These are phyloP conservation scores for Tolypocladium ovalisporum DNA, from an alignment of 2,329 filamentous ascomycete species.

Conservation along the genomic window DNA sequence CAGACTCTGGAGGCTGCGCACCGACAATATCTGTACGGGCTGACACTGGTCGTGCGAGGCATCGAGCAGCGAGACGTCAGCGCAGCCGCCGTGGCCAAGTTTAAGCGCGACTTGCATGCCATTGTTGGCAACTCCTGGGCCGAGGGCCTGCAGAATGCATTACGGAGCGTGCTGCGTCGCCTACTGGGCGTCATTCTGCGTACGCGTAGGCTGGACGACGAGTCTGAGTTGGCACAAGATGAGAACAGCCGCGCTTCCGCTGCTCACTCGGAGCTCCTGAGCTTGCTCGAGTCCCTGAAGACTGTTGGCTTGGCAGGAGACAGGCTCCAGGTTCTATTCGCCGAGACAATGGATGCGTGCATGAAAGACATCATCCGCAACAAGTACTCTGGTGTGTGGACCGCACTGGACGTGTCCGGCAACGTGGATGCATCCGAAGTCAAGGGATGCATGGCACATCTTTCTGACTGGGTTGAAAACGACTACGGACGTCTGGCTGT, in stretches of 20 bases:
- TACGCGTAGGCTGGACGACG: neutral
- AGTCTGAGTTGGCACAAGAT: constrained; percentile 9
- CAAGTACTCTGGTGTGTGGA: constrained; percentile 55
- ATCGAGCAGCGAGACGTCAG: constrained; percentile 26
- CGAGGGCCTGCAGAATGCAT: constrained; percentile 37
- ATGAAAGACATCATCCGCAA: constrained; percentile 52
- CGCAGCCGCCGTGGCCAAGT: constrained; percentile 32
- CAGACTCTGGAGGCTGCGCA: constrained; percentile 49
- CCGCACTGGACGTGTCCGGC: constrained; percentile 11
- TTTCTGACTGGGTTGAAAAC: constrained; percentile 59
- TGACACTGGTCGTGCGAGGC: constrained; percentile 39
- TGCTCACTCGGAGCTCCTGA: constrained; percentile 39
- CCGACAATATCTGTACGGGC: constrained; percentile 43
- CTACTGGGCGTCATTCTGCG: constrained; percentile 38
- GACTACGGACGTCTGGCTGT: constrained; percentile 54
- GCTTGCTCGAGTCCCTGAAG: constrained; percentile 47
- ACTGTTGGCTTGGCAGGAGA: constrained; percentile 60
- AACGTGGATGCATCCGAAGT: constrained; percentile 1
- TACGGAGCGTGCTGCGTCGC: constrained; percentile 42
- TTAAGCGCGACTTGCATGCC: constrained; percentile 51
- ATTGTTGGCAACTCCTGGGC: constrained; percentile 54
- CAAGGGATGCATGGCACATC: constrained; percentile 41
- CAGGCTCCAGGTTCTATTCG: constrained; percentile 59
- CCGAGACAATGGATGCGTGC: constrained; percentile 56
- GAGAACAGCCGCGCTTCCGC: constrained; percentile 16